Conservation (phyloP, 805 yeast species). For the Yamadazyma akitaensis region DNA sequence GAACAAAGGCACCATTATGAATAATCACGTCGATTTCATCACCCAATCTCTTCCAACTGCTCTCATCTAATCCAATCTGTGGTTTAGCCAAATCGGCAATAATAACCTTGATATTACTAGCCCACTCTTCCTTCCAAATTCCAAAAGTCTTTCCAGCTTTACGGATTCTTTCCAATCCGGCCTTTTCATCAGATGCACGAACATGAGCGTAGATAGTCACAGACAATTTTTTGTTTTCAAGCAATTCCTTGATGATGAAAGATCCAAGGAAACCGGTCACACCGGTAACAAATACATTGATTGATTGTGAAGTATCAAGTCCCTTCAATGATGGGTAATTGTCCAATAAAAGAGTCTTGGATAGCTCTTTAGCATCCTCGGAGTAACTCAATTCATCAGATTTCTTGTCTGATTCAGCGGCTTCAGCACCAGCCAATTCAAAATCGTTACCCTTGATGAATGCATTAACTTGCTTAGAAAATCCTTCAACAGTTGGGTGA, state of each 20-base stretch:
- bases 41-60: conserved; percentile 56
- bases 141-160: conserved; percentile 82
- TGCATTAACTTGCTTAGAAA: conserved; percentile 69
- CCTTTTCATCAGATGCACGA: conserved; percentile 66
- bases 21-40: conserved; percentile 72
- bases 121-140: conserved; percentile 65
- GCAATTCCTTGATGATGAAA: conserved; percentile 73
- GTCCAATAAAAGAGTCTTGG: conserved; percentile 36
- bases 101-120: conserved; percentile 59
- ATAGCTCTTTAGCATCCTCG: conserved; percentile 65
- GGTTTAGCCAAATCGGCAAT: conserved; percentile 75
- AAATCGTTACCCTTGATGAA: conserved; percentile 50
- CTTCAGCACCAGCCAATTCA: conserved; percentile 30
- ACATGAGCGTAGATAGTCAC: conserved; percentile 83
- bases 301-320: conserved; percentile 28
- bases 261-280: conserved; percentile 96
- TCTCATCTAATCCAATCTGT: conserved; percentile 65
- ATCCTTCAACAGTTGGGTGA: conserved; percentile 77
- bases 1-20: conserved; percentile 97
- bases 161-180: conserved; percentile 74
- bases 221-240: conserved; percentile 47
- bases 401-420: conserved; percentile 22
- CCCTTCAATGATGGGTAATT: conserved; percentile 45
- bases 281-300: conserved; percentile 86
- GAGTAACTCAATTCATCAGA: conserved; percentile 48